Conservation (phyloP, 306 rosid species). For the Fragaria ananassa region DNA sequence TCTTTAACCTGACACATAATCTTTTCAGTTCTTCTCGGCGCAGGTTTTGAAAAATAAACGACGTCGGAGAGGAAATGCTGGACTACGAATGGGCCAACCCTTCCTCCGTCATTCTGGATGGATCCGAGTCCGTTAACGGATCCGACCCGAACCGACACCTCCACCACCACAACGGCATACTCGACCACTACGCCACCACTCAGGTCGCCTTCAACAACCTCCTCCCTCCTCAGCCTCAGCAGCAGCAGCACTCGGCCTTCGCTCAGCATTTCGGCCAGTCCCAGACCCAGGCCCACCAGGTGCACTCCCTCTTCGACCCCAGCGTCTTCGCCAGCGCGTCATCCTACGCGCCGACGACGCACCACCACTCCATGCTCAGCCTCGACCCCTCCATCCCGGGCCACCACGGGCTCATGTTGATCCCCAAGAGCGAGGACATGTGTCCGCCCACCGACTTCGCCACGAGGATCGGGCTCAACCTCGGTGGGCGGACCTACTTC, state of each 20-base stretch:
- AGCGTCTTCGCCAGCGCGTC: conserved; percentile 55
- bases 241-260: conserved; percentile 26
- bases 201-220: conserved; percentile 36
- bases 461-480: conserved; percentile 79
- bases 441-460: conserved; percentile 55
- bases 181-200: conserved; percentile 49
- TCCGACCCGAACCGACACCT: conserved; percentile 57
- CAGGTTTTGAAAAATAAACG: not conserved
- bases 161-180: conserved; percentile 31
- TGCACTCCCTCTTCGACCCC: conserved; percentile 54
- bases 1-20: conserved; percentile 4
- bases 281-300: conserved; percentile 18
- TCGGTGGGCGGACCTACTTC: conserved; percentile 88
- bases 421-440: conserved; percentile 65
- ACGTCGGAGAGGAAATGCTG: conserved; percentile 45
- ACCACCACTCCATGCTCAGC: conserved; percentile 43
- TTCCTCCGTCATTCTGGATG: conserved; percentile 58
- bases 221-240: conserved; percentile 29
- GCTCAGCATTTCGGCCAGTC: conserved; percentile 34
- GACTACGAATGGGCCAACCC: conserved; percentile 95
- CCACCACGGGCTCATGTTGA: conserved; percentile 39
- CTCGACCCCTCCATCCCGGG: conserved; percentile 52
- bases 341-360: conserved; percentile 29
- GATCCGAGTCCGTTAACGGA: conserved; percentile 16
- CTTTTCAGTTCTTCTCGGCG: not conserved